These are phyloP conservation scores for Globisporangium radiosum DNA, from an alignment of 352 stramenopile genomes.

Conservation along the genomic window DNA sequence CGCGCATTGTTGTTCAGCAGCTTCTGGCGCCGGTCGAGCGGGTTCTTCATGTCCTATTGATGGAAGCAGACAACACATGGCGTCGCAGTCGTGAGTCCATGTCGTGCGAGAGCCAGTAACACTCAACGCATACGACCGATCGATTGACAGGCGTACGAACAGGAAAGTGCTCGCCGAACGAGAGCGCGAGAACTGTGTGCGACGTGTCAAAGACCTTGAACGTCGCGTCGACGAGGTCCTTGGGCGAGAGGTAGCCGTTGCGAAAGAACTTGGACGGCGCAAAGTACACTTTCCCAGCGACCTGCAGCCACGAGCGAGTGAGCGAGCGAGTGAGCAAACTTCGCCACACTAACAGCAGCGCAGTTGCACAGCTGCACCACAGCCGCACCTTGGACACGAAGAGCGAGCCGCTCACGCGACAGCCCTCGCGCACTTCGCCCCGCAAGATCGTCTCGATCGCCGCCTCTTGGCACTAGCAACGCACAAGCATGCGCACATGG, in stretches of 20 bases:
- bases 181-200: slow-evolving; percentile 54
- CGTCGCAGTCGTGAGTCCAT: background rate
- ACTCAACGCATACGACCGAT: background rate
- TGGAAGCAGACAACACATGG: background rate
- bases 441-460: slow-evolving; percentile 75
- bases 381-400: slow-evolving; percentile 60
- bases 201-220: slow-evolving; percentile 75
- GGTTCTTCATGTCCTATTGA: slow-evolving; percentile 76
- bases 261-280: slow-evolving; percentile 79
- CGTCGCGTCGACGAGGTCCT: slow-evolving; percentile 58
- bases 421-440: slow-evolving; percentile 71
- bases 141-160: slow-evolving; percentile 21
- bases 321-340: background rate
- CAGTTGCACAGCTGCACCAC: background rate
- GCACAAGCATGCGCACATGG: background rate
- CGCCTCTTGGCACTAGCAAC: slow-evolving; percentile 55
- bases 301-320: slow-evolving; percentile 19
- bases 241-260: slow-evolving; percentile 60
- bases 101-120: background rate
- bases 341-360: background rate
- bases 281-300: slow-evolving; percentile 76
- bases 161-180: slow-evolving; percentile 71
- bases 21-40: slow-evolving; percentile 64
- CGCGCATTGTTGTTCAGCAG: slow-evolving; percentile 36
- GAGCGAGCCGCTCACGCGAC: slow-evolving; percentile 64